phyloP scores from a whole-genome alignment of 805 yeast species.

The Candida patagonica region DNA sequence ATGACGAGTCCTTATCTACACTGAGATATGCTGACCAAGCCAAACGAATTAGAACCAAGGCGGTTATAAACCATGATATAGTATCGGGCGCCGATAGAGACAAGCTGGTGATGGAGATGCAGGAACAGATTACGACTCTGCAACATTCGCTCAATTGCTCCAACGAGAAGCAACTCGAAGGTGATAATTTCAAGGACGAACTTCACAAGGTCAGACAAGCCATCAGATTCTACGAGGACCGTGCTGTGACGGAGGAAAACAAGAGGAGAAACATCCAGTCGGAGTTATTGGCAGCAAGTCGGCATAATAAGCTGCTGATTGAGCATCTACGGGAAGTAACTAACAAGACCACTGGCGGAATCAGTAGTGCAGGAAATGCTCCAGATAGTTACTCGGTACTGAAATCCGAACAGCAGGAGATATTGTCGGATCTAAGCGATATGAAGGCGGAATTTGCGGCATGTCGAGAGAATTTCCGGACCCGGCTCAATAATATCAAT shows the following conservation, averaged over 20 bases:
- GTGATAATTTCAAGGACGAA: constrained; percentile 21
- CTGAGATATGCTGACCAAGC: constrained; percentile 72
- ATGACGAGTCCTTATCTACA: constrained; percentile 69
- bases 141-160: constrained; percentile 17
- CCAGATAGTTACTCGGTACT: neutral
- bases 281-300: constrained; percentile 20
- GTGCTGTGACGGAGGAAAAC: constrained; percentile 23
- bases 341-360: constrained; percentile 8
- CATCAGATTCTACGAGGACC: constrained; percentile 24
- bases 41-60: constrained; percentile 55
- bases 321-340: constrained; percentile 23
- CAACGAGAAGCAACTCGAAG: constrained; percentile 16
- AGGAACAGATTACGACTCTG: constrained; percentile 28
- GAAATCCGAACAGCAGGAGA: constrained; percentile 1
- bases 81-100: constrained; percentile 32
- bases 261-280: constrained; percentile 24
- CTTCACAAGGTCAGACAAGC: constrained; percentile 22
- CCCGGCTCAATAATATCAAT: neutral
- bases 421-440: neutral
- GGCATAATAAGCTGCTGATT: constrained; percentile 23
- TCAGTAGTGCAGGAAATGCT: neutral
- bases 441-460: neutral
- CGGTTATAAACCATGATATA: constrained; percentile 40
- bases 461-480: neutral
- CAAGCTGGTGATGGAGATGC: constrained; percentile 31